Evolutionary conservation across 176 grass and related monocot species (phyloP), one percentile per base, ranked within the genome.

Genomic region (Stipa capillata): DNA sequence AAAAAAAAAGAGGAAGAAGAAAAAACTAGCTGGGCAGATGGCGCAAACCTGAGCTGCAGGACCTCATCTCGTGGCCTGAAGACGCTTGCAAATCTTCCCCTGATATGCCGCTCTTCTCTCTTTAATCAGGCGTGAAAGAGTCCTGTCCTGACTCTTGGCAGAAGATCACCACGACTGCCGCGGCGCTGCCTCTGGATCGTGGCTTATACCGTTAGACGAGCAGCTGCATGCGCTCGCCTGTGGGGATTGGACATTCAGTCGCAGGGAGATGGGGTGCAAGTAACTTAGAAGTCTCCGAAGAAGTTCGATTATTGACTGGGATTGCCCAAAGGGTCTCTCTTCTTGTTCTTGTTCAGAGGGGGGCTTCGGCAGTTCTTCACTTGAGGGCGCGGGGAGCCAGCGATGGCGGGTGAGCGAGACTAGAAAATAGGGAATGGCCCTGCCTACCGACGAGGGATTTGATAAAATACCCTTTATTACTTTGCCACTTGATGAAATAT

Each of bases 1-100:
- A n/a, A n/a, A n/a, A n/a, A n/a, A n/a, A n/a, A n/a, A n/a, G n/a
- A n/a, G n/a, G n/a, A n/a, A n/a, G n/a, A n/a, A n/a, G n/a, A n/a
- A n/a, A n/a, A n/a, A 53, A 53, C 8, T 53, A 21, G 20, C 51
- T 53, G n/a, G n/a, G n/a, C n/a, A n/a, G n/a, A n/a, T 2, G 64
- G 66, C 44, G 62, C 83, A 35, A 12, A 79, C 83, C 61, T 58
- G 56, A 55, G 76, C 47, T 80, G 4, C 50, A 36, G 15, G 12
- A 21, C 40, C 65, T 69, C 65, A 70, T 70, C 24, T 15, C 36
- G 58, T 49, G 79, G 29, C 54, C n/a, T 4, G 20, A 69, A 47
- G 13, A 69, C 20, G 51, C 35, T 12, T 20, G 18, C 49, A 18
- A 55, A 54, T 16, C 36, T 35, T 51, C 9, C 40, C 33, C 43